phyloP scores from a whole-genome alignment of 305 asterid species.

The Solanum hybrid region DNA sequence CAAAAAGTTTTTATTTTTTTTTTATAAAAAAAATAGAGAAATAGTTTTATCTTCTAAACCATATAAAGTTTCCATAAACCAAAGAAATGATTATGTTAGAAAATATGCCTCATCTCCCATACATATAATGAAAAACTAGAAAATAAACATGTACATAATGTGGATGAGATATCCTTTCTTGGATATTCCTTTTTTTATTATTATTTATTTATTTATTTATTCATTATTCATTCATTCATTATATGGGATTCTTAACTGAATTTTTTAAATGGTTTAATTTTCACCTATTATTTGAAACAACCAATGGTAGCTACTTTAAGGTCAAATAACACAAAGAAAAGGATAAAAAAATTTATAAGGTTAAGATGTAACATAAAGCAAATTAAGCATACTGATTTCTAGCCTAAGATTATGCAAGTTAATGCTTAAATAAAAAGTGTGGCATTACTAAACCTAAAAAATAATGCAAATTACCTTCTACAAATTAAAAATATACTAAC shows the following conservation, averaged over 20 bases:
- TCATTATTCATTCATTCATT: neutral
- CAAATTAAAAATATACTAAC: neutral
- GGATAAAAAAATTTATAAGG: neutral
- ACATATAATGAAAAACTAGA: neutral
- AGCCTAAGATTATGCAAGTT: neutral
- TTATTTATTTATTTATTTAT: neutral
- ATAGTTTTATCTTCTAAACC: neutral
- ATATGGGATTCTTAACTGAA: neutral
- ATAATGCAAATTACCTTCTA: neutral
- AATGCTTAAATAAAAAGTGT: neutral
- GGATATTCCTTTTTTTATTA: neutral
- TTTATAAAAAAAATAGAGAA: neutral
- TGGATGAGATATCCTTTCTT: neutral
- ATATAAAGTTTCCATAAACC: neutral
- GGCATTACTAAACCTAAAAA: neutral
- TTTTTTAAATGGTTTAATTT: neutral
- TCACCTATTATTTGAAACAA: neutral
- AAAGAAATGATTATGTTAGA: neutral
- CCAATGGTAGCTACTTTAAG: neutral
- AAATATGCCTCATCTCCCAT: neutral
- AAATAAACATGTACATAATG: neutral
- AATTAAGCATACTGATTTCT: neutral
- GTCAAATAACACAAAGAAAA: neutral
- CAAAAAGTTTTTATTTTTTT: neutral
- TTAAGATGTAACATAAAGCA: neutral